Evolutionary conservation across 1,284 basidiomycete genomes (phyloP).

Genomic region (Naganishia albida): DNA sequence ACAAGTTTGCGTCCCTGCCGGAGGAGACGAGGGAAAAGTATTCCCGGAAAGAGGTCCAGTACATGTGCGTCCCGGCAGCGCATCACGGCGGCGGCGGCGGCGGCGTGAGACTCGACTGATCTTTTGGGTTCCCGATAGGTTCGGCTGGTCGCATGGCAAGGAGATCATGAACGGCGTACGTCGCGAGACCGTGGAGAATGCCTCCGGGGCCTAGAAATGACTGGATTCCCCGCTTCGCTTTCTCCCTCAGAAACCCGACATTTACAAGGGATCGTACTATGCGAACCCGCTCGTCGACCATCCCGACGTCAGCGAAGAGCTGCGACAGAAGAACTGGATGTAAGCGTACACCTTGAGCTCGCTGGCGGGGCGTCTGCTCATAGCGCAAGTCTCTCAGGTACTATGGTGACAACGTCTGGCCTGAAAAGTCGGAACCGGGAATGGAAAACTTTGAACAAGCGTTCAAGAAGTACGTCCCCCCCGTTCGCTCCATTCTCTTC

Average conservation of each 20-base stretch:
- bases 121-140: too few relatives aligned
- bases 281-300: constrained; percentile 76
- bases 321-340: constrained; percentile 66
- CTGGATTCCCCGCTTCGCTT: too few relatives aligned
- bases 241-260: constrained; percentile 11
- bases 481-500: neutral
- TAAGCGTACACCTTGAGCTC: constrained; percentile 53
- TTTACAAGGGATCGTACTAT: constrained; percentile 72
- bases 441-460: constrained; percentile 76
- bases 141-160: constrained; percentile 93
- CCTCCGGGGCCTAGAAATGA: too few relatives aligned
- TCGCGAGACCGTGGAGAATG: neutral
- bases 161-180: constrained; percentile 91
- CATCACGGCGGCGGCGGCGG: too few relatives aligned
- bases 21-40: constrained; percentile 68
- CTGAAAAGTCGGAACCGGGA: constrained; percentile 60
- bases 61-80: constrained; percentile 35
- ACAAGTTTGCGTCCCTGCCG: constrained; percentile 71
- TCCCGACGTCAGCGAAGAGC: constrained; percentile 62
- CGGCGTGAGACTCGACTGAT: too few relatives aligned
- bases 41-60: constrained; percentile 53
- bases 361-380: neutral
- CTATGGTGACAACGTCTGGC: constrained; percentile 61
- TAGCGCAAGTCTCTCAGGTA: constrained; percentile 38
- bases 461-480: constrained; percentile 71